Evolutionary conservation across 148 eudicot genomes (phyloP), one percentile per base, ranked within the genome.

Genomic region (Heliosperma pusillum): DNA sequence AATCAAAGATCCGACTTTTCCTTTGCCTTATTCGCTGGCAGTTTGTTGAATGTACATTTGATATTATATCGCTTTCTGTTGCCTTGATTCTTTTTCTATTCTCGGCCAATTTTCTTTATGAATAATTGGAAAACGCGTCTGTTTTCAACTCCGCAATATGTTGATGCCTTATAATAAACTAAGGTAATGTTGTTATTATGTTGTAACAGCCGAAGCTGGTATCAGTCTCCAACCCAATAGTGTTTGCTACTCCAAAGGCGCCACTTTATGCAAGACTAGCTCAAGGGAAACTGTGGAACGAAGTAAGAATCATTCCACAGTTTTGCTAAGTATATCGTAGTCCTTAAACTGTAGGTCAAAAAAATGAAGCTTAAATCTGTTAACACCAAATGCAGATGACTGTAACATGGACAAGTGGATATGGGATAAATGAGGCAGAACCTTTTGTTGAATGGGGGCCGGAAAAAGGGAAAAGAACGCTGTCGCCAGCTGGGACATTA

Each of bases 1-100:
- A 94, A 94, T 66, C 98, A 94, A 72, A 84, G 98, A 83, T 79
- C 93, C 5, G 92, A 94, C 74, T 88, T 87, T 81, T 82, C 96
- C 10, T 91, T 94, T 69, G 98, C 87, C 26, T 74, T 94, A 13
- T 94, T 94, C 77, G 76, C 97, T 60, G 97, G 97, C 52, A 92
- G 97, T 69, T 21, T 92, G 24, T 78, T 67, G 40, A 86, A 84
- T 47, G 98, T 94, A 24, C 47, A 74, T 76, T 36, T 66, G 47
- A 6, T 36, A 36, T 36, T 36, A 36, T 36, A 36, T 36, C 42
- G 42, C 42, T 36, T 36, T 36, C 40, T 33, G 40, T 33, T 4
- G 40, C 40, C n/a, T n/a, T n/a, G n/a, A n/a, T n/a, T n/a, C n/a
- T n/a, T 33, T 33, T 33, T 33, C 5, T 33, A 3, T 33, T 33